Evolutionary conservation across 345 rosid genomes (phyloP).

Genomic region (Bruguiera parviflora): DNA sequence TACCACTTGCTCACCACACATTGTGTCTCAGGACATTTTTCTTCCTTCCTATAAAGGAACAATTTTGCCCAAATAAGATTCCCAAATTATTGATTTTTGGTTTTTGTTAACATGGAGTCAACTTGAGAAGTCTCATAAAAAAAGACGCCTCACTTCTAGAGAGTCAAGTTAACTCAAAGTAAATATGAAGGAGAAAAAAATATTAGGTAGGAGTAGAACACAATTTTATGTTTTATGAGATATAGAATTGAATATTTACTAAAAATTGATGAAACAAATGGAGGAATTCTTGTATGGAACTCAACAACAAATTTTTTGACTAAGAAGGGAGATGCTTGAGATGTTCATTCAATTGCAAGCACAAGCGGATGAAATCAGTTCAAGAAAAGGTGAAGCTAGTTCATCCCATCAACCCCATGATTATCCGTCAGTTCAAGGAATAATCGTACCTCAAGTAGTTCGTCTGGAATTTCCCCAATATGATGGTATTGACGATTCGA

Average conservation of each 20-base stretch:
- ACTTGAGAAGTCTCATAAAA: no score
- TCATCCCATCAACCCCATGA: no score
- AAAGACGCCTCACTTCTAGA: no score
- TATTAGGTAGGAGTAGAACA: no score
- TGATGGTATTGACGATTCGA: neutral
- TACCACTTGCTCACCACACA: neutral
- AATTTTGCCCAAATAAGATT: neutral
- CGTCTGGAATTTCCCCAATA: neutral
- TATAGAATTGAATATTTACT: no score
- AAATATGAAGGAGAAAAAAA: no score
- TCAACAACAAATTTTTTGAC: neutral
- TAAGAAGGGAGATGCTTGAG: neutral
- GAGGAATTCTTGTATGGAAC: neutral
- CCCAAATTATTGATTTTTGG: neutral
- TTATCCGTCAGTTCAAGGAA: neutral
- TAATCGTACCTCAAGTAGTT: neutral
- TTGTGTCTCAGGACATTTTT: neutral
- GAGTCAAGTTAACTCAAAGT: no score
- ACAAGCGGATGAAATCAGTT: neutral
- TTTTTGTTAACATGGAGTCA: no score
- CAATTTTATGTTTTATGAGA: no score
- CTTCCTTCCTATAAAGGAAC: neutral
- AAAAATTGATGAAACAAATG: neutral
- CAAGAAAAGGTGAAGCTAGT: no score
- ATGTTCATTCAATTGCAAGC: neutral